Base-by-base conservation (phyloP, 164 flowering plant species). In the Akebia trifoliata region DNA sequence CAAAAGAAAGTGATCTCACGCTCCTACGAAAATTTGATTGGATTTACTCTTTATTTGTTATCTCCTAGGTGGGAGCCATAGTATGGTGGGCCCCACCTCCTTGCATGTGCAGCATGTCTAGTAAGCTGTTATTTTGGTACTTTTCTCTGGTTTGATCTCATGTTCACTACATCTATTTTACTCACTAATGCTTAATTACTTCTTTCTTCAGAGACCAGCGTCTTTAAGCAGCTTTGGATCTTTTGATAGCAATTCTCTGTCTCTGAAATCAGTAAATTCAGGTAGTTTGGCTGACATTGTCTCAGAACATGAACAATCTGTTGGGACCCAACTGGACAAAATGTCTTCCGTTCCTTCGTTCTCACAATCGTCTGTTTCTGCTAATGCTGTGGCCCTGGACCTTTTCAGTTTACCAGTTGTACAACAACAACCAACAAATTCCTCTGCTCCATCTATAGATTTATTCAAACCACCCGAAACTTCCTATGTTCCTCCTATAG, bases 221-320 rank as follows among this genome's bases (percentile, higher is more conserved):
- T 85, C 96, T 32, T 44, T 60, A 0, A 83, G 83, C 45, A 86
- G 87, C 67, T 54, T 73, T 65, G 88, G 84, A 31, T 87, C 94
- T 30, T 63, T 75, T 56, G 89, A 77, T 54, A 74, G 88, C 78
- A 85, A 81, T 68, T 76, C 82, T 21, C 30, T 62, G 50, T 82
- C 90, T 62, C 34, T 69, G 60, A 74, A 70, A 50, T 76, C 92
- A 28, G 71, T 54, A 56, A 68, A 59, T 69, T 78, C 84, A 40
- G 70, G 61, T 46, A 65, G 66, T 62, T 57, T 72, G 7, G 51
- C 43, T 38, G 84, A 77, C 62, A 47, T 51, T 55, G 61, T 62
- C n/a, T 54, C 76, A 12, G 86, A 83, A 69, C 71, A 73, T 60
- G 81, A 73, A 35, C 81, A 61, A 45, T 35, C 66, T 57, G 45